Evolutionary conservation across 1,284 basidiomycete species (phyloP).

Genomic region (Heterobasidion parviporum): DNA sequence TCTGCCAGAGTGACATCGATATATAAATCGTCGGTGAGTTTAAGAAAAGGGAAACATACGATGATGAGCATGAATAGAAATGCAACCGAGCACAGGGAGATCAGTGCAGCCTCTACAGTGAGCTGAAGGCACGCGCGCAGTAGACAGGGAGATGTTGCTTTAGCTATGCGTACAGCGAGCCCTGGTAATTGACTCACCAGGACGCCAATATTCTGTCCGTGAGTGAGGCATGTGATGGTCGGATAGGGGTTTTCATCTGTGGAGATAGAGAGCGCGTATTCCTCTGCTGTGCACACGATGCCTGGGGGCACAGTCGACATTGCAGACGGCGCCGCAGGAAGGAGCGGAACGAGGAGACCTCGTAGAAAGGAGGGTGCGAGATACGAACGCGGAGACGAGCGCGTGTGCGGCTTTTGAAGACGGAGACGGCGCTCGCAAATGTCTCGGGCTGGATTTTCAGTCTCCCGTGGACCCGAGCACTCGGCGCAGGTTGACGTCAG

Average conservation of each 20-base stretch:
- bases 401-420: too few relatives aligned
- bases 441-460: too few relatives aligned
- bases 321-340: not conserved
- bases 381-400: too few relatives aligned
- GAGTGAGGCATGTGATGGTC: not conserved
- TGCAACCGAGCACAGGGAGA: not conserved
- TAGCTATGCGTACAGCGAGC: not conserved
- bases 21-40: not conserved
- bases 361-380: not conserved
- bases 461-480: too few relatives aligned
- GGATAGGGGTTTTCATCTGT: not conserved
- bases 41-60: not conserved
- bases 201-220: not conserved
- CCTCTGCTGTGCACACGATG: slow-evolving; percentile 1
- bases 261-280: not conserved
- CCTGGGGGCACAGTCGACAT: not conserved
- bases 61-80: not conserved
- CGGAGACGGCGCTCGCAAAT: too few relatives aligned
- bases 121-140: not conserved
- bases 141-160: not conserved
- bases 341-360: not conserved
- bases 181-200: not conserved
- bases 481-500: too few relatives aligned
- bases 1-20: not conserved
- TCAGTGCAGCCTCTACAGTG: not conserved